phyloP scores from a whole-genome alignment of 768 basidiomycete genomes.

The Lactarius evosmus region DNA sequence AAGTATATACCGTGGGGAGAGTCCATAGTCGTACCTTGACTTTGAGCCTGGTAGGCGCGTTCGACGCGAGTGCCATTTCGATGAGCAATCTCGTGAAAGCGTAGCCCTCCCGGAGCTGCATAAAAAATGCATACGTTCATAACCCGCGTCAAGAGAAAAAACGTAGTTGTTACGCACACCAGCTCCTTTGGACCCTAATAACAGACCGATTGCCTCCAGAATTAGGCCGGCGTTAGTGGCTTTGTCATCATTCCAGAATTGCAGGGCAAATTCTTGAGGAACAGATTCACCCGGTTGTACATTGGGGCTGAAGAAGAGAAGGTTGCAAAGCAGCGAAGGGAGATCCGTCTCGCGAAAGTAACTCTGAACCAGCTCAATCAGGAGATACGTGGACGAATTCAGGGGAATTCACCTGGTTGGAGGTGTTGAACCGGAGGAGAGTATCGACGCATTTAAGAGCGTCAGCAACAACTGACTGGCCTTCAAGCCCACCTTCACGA shows the following conservation, averaged over 20 bases:
- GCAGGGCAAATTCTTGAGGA: slow-evolving; percentile 90
- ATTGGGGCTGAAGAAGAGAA: slow-evolving; percentile 67
- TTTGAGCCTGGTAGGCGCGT: slow-evolving; percentile 85
- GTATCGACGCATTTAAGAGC: slow-evolving; percentile 83
- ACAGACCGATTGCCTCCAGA: slow-evolving; percentile 80
- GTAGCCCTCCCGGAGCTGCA: slow-evolving; percentile 54
- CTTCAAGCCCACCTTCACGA: slow-evolving; percentile 88
- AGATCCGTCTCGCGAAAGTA: slow-evolving; percentile 92
- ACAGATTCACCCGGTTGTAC: slow-evolving; percentile 53
- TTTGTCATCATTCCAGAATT: slow-evolving; percentile 96
- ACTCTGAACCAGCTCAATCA: slow-evolving; percentile 53
- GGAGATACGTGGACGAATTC: slow-evolving; percentile 5
- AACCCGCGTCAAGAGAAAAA: background rate
- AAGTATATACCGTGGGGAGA: background rate
- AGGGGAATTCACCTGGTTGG: slow-evolving; percentile 71
- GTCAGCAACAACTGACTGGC: slow-evolving; percentile 80
- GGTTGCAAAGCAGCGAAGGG: slow-evolving; percentile 60
- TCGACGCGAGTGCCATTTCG: slow-evolving; percentile 90
- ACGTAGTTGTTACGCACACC: slow-evolving; percentile 44
- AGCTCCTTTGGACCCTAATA: slow-evolving; percentile 69
- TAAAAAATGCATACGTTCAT: slow-evolving; percentile 14
- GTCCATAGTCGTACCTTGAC: slow-evolving; percentile 57
- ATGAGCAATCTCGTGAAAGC: slow-evolving; percentile 73
- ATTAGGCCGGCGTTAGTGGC: slow-evolving; percentile 74
- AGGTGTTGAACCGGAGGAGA: slow-evolving; percentile 88